Evolutionary conservation across 345 rosid species (phyloP), one percentile per base, ranked within the genome.

Genomic region (Trapa bicornis): DNA sequence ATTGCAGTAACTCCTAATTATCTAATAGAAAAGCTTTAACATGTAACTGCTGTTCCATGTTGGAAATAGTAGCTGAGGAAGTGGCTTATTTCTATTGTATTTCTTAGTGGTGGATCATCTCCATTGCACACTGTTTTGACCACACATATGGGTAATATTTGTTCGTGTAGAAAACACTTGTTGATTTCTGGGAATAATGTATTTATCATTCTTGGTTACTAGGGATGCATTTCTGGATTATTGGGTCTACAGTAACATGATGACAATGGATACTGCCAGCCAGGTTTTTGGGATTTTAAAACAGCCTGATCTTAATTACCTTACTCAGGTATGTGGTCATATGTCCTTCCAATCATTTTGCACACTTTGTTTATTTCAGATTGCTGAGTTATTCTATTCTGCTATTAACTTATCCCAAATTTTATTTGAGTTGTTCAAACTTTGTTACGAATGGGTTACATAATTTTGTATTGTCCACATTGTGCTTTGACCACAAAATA

Each of bases 221-320:
- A 93, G 98, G 87, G 91, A 88, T 60, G 83, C 82, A 36, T 90
- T 90, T 74, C 74, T 76, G 69, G 76, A 80, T 67, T 90, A 83
- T 76, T 93, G 97, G 98, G 73, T 90, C 71, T 83, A 82, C 75
- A 70, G 83, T 54, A 82, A 90, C 74, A 73, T 93, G 87, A 73
- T 90, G 75, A 75, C 84, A 8, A 73, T 86, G 96, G 96, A 90
- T 72, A 42, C 63, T 70, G 84, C 86, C 35, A 81, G 89, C 57
- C 88, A 85, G 71, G 78, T 87, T 41, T 90, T 77, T 73, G 80
- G 72, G 66, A 81, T 93, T 75, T 71, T 93, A 67, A 90, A 86
- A 83, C 89, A 85, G 71, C 89, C 92, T 72, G 83, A 78, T 47
- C 67, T 70, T 70, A 84, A 83, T 48, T 80, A 85, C 82, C 92